Conservation (phyloP, 2,329 filamentous ascomycete genomes). For the Nothomitra cinnamomea region DNA sequence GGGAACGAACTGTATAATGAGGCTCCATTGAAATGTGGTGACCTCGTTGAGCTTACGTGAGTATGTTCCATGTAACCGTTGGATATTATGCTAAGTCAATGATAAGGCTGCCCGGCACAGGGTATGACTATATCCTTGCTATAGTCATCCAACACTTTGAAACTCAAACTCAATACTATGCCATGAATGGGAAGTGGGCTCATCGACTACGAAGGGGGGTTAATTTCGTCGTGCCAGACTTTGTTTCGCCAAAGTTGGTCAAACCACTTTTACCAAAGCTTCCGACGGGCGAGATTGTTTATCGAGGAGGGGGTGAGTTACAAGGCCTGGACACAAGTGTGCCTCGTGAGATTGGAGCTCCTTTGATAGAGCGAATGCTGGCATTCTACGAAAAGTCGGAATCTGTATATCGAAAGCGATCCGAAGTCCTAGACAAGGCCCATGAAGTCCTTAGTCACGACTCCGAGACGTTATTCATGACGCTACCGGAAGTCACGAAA, state of each 20-base stretch:
- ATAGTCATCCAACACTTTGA: conserved; percentile 30
- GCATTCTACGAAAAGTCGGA: conserved; percentile 28
- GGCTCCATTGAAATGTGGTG: conserved; percentile 25
- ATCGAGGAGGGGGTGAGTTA: conserved; percentile 17
- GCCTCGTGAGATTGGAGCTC: conserved; percentile 27
- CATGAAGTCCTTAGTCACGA: conserved; percentile 29
- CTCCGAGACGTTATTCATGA: conserved; percentile 28
- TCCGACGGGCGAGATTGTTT: conserved; percentile 24
- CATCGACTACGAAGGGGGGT: conserved; percentile 22
- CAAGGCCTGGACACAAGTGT: conserved; percentile 22
- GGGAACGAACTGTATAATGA: conserved; percentile 6
- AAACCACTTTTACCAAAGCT: conserved; percentile 32
- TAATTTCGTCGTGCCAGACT: conserved; percentile 32
- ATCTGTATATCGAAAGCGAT: conserved; percentile 29
- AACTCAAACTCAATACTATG: conserved; percentile 29
- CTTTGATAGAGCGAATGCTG: conserved; percentile 26
- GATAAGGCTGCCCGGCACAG: conserved; percentile 8
- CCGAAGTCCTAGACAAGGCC: conserved; percentile 30
- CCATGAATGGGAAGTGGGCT: conserved; percentile 31
- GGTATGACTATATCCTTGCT: conserved; percentile 26
- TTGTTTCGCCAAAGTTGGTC: conserved; percentile 28
- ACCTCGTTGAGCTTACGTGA: conserved; percentile 30
- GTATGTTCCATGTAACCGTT: background rate
- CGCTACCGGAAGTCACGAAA: conserved; percentile 28
- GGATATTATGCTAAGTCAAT: conserved; percentile 6